These are phyloP conservation scores for Salix koriyanagi DNA, from an alignment of 345 rosid genomes.

Conservation along the genomic window DNA sequence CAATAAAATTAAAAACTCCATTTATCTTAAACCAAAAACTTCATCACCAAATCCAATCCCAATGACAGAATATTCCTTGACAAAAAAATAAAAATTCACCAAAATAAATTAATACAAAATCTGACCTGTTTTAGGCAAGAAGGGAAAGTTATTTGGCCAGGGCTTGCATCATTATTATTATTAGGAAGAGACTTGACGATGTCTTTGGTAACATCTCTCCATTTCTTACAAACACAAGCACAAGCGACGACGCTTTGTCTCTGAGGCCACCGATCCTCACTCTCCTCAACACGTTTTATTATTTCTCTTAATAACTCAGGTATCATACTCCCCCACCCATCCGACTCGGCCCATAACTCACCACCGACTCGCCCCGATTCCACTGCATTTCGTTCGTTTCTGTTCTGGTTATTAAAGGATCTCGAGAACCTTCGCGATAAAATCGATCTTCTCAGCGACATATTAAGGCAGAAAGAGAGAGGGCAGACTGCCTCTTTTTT, in stretches of 20 bases:
- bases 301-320: constrained; percentile 81
- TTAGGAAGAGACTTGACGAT: constrained; percentile 44
- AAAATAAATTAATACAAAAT: background rate
- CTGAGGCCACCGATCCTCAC: constrained; percentile 69
- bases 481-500: background rate
- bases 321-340: constrained; percentile 62
- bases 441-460: constrained; percentile 57
- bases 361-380: constrained; percentile 9
- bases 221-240: constrained; percentile 79
- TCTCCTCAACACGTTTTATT: constrained; percentile 71
- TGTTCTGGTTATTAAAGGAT: constrained; percentile 32
- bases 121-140: constrained; percentile 79
- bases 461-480: background rate
- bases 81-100: background rate
- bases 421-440: constrained; percentile 58
- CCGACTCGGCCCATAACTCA: constrained; percentile 4
- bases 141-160: constrained; percentile 79
- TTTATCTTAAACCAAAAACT: no score
- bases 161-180: background rate
- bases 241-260: constrained; percentile 62
- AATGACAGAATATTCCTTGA: background rate
- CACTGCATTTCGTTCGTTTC: constrained; percentile 2
- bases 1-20: background rate
- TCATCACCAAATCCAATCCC: background rate
- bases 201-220: constrained; percentile 71